A percentile compares a stretch with the other conserved stretches of the same genome.
These are phyloP conservation scores for Starmera dryadoides DNA, from an alignment of 805 yeast species.

Conservation along the genomic window DNA sequence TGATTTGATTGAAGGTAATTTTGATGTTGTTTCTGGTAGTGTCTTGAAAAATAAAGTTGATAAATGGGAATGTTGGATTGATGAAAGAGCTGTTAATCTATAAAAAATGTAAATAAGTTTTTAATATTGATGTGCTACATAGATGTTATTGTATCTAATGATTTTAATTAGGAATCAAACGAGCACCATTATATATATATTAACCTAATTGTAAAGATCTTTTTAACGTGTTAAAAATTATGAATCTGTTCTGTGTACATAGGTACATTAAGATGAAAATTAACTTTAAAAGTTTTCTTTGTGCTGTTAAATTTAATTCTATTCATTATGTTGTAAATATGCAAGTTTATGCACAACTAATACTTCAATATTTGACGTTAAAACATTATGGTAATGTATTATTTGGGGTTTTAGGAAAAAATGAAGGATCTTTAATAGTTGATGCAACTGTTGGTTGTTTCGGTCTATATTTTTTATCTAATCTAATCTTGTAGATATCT, in stretches of 20 bases:
- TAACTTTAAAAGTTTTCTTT: no score
- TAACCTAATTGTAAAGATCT: no score
- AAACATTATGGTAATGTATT: not conserved
- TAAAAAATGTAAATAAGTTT: no score
- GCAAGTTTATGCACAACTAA: no score
- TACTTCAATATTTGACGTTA: not conserved
- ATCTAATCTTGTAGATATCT: slow-evolving; percentile 32
- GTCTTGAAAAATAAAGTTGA: slow-evolving; percentile 47
- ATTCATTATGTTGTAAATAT: no score
- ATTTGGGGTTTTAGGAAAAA: not conserved
- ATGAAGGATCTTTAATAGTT: not conserved
- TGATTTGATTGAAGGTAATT: slow-evolving; percentile 62
- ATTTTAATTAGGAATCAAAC: no score
- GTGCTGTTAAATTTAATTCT: no score
- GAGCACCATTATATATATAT: no score
- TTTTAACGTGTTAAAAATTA: no score
- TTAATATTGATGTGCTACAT: not conserved
- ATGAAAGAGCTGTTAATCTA: slow-evolving; percentile 59
- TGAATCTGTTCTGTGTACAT: no score
- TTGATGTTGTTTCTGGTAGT: slow-evolving; percentile 69
- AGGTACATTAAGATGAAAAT: no score
- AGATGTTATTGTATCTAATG: no score
- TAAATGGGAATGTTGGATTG: slow-evolving; percentile 74
- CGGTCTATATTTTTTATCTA: slow-evolving; percentile 15
- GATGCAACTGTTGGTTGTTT: not conserved